A percentile compares a stretch with the other conserved stretches of the same genome.
Conservation (phyloP, 768 basidiomycete species). For the Termitomyces sp. region DNA sequence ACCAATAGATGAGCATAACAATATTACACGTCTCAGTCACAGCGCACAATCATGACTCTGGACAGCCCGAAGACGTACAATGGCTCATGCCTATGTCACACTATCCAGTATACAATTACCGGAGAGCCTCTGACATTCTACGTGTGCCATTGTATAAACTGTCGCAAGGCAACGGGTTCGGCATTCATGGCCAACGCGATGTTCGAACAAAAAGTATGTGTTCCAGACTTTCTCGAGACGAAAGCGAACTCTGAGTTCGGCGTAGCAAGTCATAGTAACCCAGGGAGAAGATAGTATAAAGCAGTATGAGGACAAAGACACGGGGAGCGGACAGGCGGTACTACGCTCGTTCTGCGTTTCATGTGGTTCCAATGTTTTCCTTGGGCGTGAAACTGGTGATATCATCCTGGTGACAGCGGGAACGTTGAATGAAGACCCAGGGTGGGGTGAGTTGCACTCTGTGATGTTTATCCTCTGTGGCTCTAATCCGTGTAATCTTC, state of each 20-base stretch:
- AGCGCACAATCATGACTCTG: neutral
- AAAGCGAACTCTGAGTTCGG: neutral
- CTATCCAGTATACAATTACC: conserved; percentile 29
- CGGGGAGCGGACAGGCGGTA: conserved; percentile 26
- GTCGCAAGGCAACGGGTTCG: conserved; percentile 38
- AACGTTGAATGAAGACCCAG: conserved; percentile 10
- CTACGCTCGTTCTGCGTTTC: conserved; percentile 29
- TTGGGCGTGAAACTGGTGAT: conserved; percentile 4
- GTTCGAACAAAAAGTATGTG: conserved; percentile 29
- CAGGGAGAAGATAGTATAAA: conserved; percentile 26
- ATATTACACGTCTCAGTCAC: neutral
- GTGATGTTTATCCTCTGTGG: neutral
- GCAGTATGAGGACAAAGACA: conserved; percentile 24
- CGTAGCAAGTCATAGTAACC: conserved; percentile 23
- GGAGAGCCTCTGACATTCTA: conserved; percentile 34
- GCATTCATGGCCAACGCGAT: conserved; percentile 37
- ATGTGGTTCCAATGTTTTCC: conserved; percentile 35
- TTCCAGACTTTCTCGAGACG: neutral
- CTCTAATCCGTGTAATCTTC: neutral
- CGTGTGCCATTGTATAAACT: conserved; percentile 42
- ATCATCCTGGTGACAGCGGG: conserved; percentile 10
- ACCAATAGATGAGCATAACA: neutral
- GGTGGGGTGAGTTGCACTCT: conserved; percentile 10
- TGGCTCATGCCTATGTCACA: conserved; percentile 37
- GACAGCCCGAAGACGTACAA: conserved; percentile 5